Evolutionary conservation across 2,329 filamentous ascomycete genomes (phyloP), one percentile per base, ranked within the genome.

Genomic region (Xylaria sp.): DNA sequence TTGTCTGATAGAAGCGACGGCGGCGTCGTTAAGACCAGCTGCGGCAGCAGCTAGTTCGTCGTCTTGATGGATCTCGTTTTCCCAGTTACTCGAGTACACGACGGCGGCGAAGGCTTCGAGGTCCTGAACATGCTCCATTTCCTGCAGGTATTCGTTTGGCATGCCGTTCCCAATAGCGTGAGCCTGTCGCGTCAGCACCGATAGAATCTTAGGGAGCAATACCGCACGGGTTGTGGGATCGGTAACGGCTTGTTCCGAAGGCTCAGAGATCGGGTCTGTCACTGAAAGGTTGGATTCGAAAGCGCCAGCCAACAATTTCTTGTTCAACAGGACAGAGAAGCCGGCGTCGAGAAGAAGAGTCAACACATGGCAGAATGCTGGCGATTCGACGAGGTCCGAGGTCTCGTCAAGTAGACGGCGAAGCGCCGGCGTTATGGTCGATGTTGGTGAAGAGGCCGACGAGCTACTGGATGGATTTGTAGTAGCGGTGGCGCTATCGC

Each of bases 341-440:
- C 91, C 92, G 54, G 93, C 88, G 79, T 98, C 94, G 68, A 98
- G 91, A 65, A 97, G 87, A 66, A 93, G 89, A 2, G 92, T 93
- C 53, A 97, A 86, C 42, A 99, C 94, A 76, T 94, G 91, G 0
- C 90, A 88, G 81, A 98, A 98, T 42, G 93, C 88, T 0, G 96
- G 96, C 1, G 96, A 97, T 77, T 99, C 96, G 77, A 98, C 91
- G 28, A 99, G 87, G 78, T 99, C 96, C 46, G 95, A 93, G 1
- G 96, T 98, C 83, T 99, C 96, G 78, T 99, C 95, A 1, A 99
- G 88, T 23, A 99, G 87, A 66, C 92, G 91, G 65, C 95, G 90
- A 65, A 99, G 88, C n/a, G 86, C 84, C 36, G 83, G 79, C 13
- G 81, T 73, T n/a, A 82, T 75, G 2, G 83, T 76, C 3, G 80